Evolutionary conservation across 371 early-diverging fungal genomes (phyloP).

Genomic region (Mortierella sp.): DNA sequence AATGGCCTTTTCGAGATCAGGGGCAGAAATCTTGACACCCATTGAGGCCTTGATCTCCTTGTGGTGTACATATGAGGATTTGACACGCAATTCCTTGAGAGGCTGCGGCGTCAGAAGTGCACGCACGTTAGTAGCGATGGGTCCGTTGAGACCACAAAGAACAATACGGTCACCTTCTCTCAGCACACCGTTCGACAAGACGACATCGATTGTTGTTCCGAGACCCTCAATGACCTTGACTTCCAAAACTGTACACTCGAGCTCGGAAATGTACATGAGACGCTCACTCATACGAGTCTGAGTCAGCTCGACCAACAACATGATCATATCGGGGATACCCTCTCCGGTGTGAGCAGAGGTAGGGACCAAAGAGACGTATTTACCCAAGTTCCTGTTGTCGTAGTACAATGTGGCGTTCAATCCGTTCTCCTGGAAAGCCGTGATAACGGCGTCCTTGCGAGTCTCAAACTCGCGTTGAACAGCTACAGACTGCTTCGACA

Average conservation of each 20-base stretch:
- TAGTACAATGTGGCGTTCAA: slow-evolving; percentile 96
- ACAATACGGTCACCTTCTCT: slow-evolving; percentile 98
- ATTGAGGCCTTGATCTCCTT: slow-evolving; percentile 98
- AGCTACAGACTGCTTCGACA: slow-evolving; percentile 82
- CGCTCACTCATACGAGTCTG: slow-evolving; percentile 96
- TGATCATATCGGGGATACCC: slow-evolving; percentile 99
- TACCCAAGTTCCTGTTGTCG: slow-evolving; percentile 96
- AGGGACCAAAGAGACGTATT: slow-evolving; percentile 98
- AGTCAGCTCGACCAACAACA: slow-evolving; percentile 93
- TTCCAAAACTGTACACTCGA: slow-evolving; percentile 99
- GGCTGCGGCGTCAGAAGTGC: slow-evolving; percentile 99
- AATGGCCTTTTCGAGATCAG: slow-evolving; percentile 98
- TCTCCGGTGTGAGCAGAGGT: slow-evolving; percentile 99
- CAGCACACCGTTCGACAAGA: slow-evolving; percentile 98
- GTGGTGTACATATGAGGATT: slow-evolving; percentile 97
- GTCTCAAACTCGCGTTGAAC: slow-evolving; percentile 93
- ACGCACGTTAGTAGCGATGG: slow-evolving; percentile 96
- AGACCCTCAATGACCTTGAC: slow-evolving; percentile 99
- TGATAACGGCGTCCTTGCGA: slow-evolving; percentile 84
- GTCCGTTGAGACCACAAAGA: slow-evolving; percentile 97
- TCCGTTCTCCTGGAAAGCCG: slow-evolving; percentile 96
- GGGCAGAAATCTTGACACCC: slow-evolving; percentile 98
- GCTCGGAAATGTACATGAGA: slow-evolving; percentile 96
- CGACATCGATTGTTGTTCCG: slow-evolving; percentile 99
- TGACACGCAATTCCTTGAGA: slow-evolving; percentile 98